Base-by-base conservation (phyloP, 148 eudicot species). In the Polygonum aviculare region DNA sequence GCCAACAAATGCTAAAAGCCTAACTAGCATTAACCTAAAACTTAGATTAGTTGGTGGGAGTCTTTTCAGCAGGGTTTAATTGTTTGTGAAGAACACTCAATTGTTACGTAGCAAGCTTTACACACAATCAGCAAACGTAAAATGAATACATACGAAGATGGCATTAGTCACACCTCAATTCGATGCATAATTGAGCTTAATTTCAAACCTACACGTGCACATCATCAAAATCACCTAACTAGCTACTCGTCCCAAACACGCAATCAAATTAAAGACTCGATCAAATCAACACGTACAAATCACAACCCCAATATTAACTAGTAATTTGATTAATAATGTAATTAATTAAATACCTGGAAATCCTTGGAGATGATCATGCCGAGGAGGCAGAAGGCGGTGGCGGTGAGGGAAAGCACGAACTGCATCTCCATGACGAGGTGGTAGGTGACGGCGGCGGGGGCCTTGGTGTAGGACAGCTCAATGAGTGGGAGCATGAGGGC, bases 391-490 rank as follows among this genome's bases (percentile, higher is more conserved):
- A 85, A 55, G 22, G 54, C 73, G 26, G 94, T 90, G 50, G 94
- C 94, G 77, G 81, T 83, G 4, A 87, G 62, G 3, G 88, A 82
- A 36, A 86, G 74, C 8, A 89, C 87, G 3, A 83, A 70, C 81
- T 91, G 96, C 80, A 88, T 79, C 84, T 91, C 96, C 85, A 91
- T 77, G n/a, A 89, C 91, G 74, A 91, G 69, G 5, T 83, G 74
- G 67, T 86, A 91, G 26, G 57, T 79, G 35, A 88, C 63, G 9
- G 35, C 83, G 0, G 74, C 83, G 0, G 47, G 47, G 47, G 87
- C 88, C 76, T 75, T 87, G 74, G 77, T 80, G 82, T 89, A 91
- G 10, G 80, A 79, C 39, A 91, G 38, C 77, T 91, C 96, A 1
- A 91, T 77, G 76, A 86, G n/a, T 12, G 96, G 93, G 69, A 91